phyloP scores from a whole-genome alignment of 345 rosid species.

The Eucalyptus regnans region DNA sequence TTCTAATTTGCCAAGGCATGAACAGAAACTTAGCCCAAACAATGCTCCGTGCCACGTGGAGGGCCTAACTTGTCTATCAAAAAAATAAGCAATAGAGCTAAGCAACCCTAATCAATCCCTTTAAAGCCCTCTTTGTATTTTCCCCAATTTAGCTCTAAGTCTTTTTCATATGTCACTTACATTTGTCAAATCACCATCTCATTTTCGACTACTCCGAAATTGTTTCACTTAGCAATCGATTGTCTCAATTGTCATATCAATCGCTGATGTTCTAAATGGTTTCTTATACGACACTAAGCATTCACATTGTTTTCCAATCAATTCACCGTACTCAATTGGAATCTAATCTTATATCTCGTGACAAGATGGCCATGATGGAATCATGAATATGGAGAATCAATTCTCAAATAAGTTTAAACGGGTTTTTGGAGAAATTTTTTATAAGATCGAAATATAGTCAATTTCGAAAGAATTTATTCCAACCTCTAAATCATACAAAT shows the following conservation, averaged over 20 bases:
- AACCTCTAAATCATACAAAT: too few relatives aligned
- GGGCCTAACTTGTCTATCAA: constrained; percentile 11
- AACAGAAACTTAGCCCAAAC: background rate
- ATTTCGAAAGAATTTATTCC: background rate
- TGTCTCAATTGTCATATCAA: background rate
- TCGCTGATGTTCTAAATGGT: background rate
- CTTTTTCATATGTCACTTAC: background rate
- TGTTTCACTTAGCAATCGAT: background rate
- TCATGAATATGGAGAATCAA: background rate
- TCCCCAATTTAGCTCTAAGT: background rate
- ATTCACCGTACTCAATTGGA: background rate
- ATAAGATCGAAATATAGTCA: background rate
- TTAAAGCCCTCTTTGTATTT: constrained; percentile 6
- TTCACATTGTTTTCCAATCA: background rate
- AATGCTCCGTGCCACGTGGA: background rate
- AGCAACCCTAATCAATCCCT: background rate
- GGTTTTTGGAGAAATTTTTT: background rate
- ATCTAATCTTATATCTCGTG: background rate
- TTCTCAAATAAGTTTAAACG: background rate
- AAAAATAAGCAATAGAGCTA: background rate
- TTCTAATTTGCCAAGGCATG: background rate
- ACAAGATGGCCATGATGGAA: background rate
- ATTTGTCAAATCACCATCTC: background rate
- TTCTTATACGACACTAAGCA: background rate
- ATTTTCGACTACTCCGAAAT: background rate